Evolutionary conservation across 139 green algal genomes (phyloP).

Genomic region (Chara braunii): DNA sequence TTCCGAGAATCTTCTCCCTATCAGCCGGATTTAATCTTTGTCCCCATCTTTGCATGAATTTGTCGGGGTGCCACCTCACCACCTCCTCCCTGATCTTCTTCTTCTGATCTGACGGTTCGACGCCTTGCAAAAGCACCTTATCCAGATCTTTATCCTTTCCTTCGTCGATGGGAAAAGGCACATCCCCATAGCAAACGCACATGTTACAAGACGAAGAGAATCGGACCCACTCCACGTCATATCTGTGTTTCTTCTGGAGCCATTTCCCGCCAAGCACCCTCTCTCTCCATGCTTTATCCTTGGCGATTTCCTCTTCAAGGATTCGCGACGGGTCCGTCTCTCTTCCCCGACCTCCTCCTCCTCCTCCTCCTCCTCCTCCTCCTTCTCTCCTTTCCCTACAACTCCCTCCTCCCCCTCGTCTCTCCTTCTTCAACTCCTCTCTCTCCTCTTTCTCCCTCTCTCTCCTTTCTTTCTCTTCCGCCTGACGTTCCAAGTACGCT

Average conservation of each 20-base stretch:
- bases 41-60: conserved; percentile 25
- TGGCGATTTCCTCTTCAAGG: not conserved
- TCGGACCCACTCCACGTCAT: conserved; percentile 2
- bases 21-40: not conserved
- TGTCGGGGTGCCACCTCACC: conserved; percentile 24
- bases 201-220: conserved; percentile 21
- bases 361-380: not conserved
- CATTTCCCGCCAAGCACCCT: conserved; percentile 10
- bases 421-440: not conserved
- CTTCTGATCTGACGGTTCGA: conserved; percentile 1
- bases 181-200: not conserved
- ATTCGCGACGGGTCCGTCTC: not conserved
- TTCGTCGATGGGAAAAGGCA: conserved; percentile 45
- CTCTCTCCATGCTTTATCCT: conserved; percentile 9
- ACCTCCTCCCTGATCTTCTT: conserved; percentile 15
- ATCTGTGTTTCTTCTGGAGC: not conserved
- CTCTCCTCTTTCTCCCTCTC: not conserved
- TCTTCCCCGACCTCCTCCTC: too few species aligned
- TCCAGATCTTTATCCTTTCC: conserved; percentile 15
- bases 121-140: conserved; percentile 9
- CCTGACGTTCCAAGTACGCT: not conserved
- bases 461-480: conserved; percentile 6
- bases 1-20: conserved; percentile 3
- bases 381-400: conserved; percentile 5
- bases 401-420: not conserved